Conservation (phyloP, 495 filamentous ascomycete species). For the Trichoderma asperelloides region DNA sequence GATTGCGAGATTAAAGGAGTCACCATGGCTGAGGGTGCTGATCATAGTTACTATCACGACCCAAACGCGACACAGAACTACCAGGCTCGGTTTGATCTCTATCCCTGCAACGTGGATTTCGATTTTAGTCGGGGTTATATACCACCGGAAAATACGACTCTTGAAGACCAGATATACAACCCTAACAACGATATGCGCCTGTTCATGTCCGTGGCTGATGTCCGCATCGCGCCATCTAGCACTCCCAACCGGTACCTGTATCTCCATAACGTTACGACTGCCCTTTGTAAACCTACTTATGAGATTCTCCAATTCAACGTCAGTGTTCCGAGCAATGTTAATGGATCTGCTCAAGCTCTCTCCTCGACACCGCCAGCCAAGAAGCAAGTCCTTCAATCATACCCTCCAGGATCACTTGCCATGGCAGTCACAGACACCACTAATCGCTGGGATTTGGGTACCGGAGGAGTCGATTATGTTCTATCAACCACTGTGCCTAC, state of each 20-base stretch:
- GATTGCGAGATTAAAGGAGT: conserved; percentile 11
- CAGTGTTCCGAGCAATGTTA: background rate
- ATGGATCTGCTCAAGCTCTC: conserved; percentile 6
- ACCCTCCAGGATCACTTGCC: conserved; percentile 10
- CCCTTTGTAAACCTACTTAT: conserved; percentile 13
- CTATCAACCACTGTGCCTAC: conserved; percentile 12
- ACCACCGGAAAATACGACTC: background rate
- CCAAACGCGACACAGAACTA: conserved; percentile 13
- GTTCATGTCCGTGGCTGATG: conserved; percentile 14
- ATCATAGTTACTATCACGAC: conserved; percentile 13
- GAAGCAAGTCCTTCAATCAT: background rate
- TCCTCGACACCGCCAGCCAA: conserved; percentile 6
- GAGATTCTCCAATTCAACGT: conserved; percentile 10
- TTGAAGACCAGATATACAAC: background rate
- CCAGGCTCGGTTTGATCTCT: conserved; percentile 12
- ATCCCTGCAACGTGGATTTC: conserved; percentile 11
- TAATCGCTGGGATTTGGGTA: conserved; percentile 3
- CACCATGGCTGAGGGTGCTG: conserved; percentile 11
- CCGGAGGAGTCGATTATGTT: conserved; percentile 13
- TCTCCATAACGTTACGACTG: conserved; percentile 11
- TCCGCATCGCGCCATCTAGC: conserved; percentile 7
- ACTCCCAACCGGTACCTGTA: conserved; percentile 9
- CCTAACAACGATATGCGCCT: conserved; percentile 4
- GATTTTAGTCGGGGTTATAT: background rate
- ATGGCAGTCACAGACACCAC: conserved; percentile 9